These are phyloP conservation scores for Naganishia vishniacii DNA, from an alignment of 768 basidiomycete species.

Conservation along the genomic window DNA sequence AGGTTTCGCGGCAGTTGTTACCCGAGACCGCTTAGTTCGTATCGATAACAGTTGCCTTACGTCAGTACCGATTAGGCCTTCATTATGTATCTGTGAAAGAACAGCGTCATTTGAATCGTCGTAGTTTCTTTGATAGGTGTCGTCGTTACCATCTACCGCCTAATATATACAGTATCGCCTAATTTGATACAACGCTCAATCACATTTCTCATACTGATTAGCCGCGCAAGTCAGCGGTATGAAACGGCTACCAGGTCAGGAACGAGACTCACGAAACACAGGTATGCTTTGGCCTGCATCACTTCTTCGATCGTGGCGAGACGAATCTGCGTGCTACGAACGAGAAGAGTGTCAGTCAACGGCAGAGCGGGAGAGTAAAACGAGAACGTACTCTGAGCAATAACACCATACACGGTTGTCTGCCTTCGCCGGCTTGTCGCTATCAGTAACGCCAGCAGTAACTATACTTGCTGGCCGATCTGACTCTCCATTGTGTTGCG, in stretches of 20 bases:
- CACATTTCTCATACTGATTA: slow-evolving; percentile 16
- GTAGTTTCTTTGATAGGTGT: background rate
- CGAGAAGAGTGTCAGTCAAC: background rate
- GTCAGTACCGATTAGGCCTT: too few relatives aligned
- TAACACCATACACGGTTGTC: slow-evolving; percentile 73
- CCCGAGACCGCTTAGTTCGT: too few relatives aligned
- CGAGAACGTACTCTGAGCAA: slow-evolving; percentile 62
- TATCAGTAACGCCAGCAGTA: background rate
- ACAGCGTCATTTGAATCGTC: background rate
- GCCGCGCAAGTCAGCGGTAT: too few relatives aligned
- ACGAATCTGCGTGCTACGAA: slow-evolving; percentile 62
- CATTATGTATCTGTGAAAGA: too few relatives aligned
- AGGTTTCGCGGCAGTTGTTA: background rate
- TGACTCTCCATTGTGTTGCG: background rate
- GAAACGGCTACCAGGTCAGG: too few relatives aligned
- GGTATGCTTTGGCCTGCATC: slow-evolving; percentile 81
- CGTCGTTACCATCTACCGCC: background rate
- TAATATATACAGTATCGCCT: background rate
- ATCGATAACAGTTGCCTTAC: too few relatives aligned
- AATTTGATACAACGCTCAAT: slow-evolving; percentile 5
- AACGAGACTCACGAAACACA: slow-evolving; percentile 66
- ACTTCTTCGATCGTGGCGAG: slow-evolving; percentile 79
- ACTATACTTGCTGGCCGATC: background rate
- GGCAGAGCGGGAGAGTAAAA: background rate
- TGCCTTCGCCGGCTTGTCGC: slow-evolving; percentile 4